phyloP scores from a whole-genome alignment of 208 protist genomes.

The Balamuthia mandrillaris region DNA sequence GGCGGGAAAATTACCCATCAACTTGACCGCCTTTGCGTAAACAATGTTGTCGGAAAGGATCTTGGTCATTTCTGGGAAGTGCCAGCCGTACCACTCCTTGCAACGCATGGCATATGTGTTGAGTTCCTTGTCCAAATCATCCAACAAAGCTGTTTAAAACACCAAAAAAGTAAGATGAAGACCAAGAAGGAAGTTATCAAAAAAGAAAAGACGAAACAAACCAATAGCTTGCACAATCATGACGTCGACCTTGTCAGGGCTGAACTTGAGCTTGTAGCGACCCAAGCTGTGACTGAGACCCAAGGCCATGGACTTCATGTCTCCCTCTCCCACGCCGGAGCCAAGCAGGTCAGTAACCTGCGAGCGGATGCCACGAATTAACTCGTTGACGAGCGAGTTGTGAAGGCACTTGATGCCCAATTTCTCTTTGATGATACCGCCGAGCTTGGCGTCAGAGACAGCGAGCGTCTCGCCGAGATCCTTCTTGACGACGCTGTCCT shows the following conservation, averaged over 20 bases:
- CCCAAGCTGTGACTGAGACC: conserved; percentile 98
- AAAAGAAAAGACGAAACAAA: conserved; percentile 46
- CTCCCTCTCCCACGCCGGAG: conserved; percentile 68
- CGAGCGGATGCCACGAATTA: conserved; percentile 89
- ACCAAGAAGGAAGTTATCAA: background rate
- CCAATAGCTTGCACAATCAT: conserved; percentile 99
- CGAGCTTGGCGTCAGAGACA: conserved; percentile 89
- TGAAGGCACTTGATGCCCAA: conserved; percentile 88
- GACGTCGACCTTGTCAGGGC: conserved; percentile 99
- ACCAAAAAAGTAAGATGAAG: background rate
- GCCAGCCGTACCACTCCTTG: conserved; percentile 98
- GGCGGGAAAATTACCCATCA: conserved; percentile 40
- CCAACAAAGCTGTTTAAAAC: conserved; percentile 80
- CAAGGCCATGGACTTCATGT: conserved; percentile 90
- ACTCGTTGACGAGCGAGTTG: conserved; percentile 81
- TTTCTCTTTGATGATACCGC: conserved; percentile 90
- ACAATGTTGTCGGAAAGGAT: conserved; percentile 93
- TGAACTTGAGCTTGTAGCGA: conserved; percentile 99
- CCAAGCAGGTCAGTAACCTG: conserved; percentile 86
- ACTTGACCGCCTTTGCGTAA: conserved; percentile 87
- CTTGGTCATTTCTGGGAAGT: conserved; percentile 98
- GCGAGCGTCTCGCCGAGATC: conserved; percentile 86
- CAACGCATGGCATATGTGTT: conserved; percentile 99
- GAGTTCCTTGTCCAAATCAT: conserved; percentile 99
- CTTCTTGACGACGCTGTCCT: conserved; percentile 88